A percentile compares a stretch with the other conserved stretches of the same genome.
Evolutionary conservation across 2,329 filamentous ascomycete genomes (phyloP).

Genomic region (Fusarium tupiense): DNA sequence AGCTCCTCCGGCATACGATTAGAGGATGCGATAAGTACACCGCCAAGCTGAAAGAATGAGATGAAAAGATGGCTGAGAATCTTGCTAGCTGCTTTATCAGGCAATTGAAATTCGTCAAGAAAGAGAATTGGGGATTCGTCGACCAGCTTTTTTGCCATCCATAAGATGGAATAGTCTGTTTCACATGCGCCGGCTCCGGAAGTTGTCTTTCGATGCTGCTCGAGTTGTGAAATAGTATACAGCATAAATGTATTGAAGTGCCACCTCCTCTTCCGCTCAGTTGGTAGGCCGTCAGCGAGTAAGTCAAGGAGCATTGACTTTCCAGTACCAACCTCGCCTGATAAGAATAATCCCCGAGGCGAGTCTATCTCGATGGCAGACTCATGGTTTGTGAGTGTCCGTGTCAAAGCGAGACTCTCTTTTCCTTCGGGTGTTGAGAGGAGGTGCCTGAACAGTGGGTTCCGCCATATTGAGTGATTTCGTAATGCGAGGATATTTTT

Average conservation of each 20-base stretch:
- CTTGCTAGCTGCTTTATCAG: constrained; percentile 80
- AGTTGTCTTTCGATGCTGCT: constrained; percentile 64
- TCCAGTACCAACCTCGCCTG: constrained; percentile 83
- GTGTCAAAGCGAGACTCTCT: constrained; percentile 72
- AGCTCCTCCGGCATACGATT: constrained; percentile 87
- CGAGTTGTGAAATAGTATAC: constrained; percentile 76
- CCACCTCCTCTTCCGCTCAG: constrained; percentile 76
- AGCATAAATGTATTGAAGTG: constrained; percentile 92
- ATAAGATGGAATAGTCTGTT: constrained; percentile 73
- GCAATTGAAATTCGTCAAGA: constrained; percentile 85
- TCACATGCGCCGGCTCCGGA: constrained; percentile 22
- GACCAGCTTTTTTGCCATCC: constrained; percentile 79
- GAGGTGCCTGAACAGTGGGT: constrained; percentile 67
- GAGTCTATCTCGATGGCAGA: constrained; percentile 76
- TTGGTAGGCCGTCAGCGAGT: constrained; percentile 81
- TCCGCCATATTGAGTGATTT: constrained; percentile 66
- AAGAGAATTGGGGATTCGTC: constrained; percentile 81
- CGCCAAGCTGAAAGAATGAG: constrained; percentile 82
- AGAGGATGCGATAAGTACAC: constrained; percentile 81
- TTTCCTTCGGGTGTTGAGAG: constrained; percentile 65
- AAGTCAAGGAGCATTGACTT: constrained; percentile 89
- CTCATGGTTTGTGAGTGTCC: constrained; percentile 75
- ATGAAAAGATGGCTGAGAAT: constrained; percentile 83
- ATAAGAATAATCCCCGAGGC: constrained; percentile 78
- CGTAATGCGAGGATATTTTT: constrained; percentile 57